Evolutionary conservation across 1,284 basidiomycete species (phyloP).

Genomic region (Gymnopus androsaceus): DNA sequence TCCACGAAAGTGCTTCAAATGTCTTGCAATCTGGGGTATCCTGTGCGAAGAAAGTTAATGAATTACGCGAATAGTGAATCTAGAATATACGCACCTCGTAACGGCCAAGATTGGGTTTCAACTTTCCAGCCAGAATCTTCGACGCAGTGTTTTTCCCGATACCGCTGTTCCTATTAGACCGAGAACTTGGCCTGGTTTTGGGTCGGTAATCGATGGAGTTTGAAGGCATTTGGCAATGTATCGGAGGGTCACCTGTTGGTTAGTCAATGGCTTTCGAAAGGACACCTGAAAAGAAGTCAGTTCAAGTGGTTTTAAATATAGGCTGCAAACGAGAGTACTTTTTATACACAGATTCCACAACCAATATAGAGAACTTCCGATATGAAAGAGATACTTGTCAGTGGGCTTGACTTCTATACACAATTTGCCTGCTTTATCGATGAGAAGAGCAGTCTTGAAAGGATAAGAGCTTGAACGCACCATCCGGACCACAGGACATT

Average conservation of each 20-base stretch:
- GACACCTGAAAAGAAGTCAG: conserved; percentile 64
- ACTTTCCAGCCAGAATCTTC: conserved; percentile 92
- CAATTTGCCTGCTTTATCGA: conserved; percentile 72
- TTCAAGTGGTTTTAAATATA: conserved; percentile 3
- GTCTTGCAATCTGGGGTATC: conserved; percentile 96
- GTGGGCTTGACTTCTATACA: conserved; percentile 95
- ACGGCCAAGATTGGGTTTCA: conserved; percentile 90
- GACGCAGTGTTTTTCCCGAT: conserved; percentile 97
- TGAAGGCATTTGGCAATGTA: conserved; percentile 98
- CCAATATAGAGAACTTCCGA: conserved; percentile 96
- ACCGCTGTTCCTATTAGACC: conserved; percentile 96
- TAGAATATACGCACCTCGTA: conserved; percentile 69
- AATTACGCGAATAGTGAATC: conserved; percentile 8
- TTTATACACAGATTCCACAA: conserved; percentile 98
- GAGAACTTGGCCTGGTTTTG: conserved; percentile 92
- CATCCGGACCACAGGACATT: conserved; percentile 98
- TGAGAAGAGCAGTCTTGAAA: neutral
- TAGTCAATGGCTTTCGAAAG: conserved; percentile 98
- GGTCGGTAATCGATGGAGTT: conserved; percentile 93
- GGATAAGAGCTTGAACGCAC: conserved; percentile 48
- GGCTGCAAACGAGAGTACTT: conserved; percentile 62
- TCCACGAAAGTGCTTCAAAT: conserved; percentile 97
- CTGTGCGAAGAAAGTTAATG: conserved; percentile 39
- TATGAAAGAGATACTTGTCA: conserved; percentile 96
- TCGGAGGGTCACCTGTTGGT: conserved; percentile 93